These are phyloP conservation scores for Apiotrichum mycotoxinovorans DNA, from an alignment of 1,284 basidiomycete species.

Conservation along the genomic window DNA sequence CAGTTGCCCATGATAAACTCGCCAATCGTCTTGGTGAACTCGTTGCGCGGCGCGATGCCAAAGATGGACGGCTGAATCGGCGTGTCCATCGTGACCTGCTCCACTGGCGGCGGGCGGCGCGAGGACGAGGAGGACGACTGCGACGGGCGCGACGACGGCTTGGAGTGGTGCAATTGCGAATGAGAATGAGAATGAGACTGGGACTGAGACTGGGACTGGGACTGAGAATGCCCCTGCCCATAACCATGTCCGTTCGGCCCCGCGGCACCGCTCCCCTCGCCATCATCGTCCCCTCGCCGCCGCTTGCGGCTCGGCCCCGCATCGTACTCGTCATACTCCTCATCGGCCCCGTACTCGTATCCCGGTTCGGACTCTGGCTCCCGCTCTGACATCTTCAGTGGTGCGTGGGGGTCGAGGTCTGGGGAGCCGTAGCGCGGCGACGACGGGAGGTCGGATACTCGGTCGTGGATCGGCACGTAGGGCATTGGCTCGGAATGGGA, in stretches of 20 bases:
- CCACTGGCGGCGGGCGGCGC: background rate
- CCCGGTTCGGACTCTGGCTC: constrained; percentile 1
- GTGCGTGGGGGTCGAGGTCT: constrained; percentile 27
- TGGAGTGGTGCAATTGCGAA: background rate
- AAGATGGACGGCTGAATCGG: constrained; percentile 77
- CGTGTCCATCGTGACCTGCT: background rate
- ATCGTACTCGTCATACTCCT: background rate
- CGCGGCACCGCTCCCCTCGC: background rate
- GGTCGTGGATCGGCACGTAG: constrained; percentile 39
- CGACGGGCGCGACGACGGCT: background rate
- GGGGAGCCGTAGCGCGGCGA: constrained; percentile 34
- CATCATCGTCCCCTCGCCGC: constrained; percentile 16
- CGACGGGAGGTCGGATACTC: constrained; percentile 15
- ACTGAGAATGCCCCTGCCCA: background rate
- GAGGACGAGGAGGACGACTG: background rate
- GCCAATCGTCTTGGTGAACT: constrained; percentile 85
- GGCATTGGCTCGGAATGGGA: constrained; percentile 11
- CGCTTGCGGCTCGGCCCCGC: constrained; percentile 33
- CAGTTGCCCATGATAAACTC: constrained; percentile 67
- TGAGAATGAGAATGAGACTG: background rate
- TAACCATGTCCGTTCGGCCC: background rate
- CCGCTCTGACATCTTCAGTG: background rate
- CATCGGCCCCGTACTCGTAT: constrained; percentile 1
- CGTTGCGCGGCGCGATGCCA: constrained; percentile 87
- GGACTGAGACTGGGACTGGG: background rate